Percentiles rank a stretch among this genome's conserved stretches.
Evolutionary conservation across 2,329 filamentous ascomycete species (phyloP).

Genomic region (Beauveria bassiana): DNA sequence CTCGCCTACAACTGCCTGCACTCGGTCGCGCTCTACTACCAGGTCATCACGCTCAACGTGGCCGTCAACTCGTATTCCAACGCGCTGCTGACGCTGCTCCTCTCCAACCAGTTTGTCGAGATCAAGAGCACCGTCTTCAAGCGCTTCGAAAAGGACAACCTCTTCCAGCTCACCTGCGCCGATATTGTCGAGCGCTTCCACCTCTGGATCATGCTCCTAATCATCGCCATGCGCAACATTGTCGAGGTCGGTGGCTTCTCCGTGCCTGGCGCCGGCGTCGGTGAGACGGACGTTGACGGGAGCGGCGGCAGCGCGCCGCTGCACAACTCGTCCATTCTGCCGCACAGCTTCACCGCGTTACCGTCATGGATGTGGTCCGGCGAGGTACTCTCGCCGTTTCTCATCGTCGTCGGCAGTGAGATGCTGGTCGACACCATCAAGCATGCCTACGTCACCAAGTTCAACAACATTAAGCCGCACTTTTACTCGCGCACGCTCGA

Average conservation of each 20-base stretch:
- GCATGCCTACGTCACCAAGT: constrained; percentile 96
- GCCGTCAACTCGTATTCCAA: constrained; percentile 99
- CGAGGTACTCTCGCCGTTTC: constrained; percentile 84
- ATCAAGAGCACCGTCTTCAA: constrained; percentile 99
- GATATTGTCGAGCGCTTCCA: constrained; percentile 97
- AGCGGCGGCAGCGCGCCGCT: constrained; percentile 50
- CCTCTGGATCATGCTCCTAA: constrained; percentile 92
- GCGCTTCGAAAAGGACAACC: constrained; percentile 94
- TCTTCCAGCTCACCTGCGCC: constrained; percentile 93
- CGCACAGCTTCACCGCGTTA: constrained; percentile 83
- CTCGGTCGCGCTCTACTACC: constrained; percentile 84
- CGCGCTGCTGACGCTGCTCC: constrained; percentile 78
- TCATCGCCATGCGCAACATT: constrained; percentile 92
- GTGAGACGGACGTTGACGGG: constrained; percentile 36
- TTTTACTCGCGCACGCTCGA: constrained; percentile 89
- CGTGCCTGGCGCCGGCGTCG: constrained; percentile 44
- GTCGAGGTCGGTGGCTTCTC: constrained; percentile 88
- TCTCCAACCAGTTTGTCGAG: constrained; percentile 98
- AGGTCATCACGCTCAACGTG: constrained; percentile 95
- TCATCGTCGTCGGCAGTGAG: constrained; percentile 90
- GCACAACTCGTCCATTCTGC: constrained; percentile 67
- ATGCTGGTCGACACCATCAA: constrained; percentile 97
- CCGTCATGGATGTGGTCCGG: constrained; percentile 71
- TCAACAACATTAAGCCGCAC: constrained; percentile 90
- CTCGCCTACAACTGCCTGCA: constrained; percentile 84